A percentile compares a stretch with the other conserved stretches of the same genome.
Conservation (phyloP, 2,329 filamentous ascomycete species). For the Arthrobotrys conoides region DNA sequence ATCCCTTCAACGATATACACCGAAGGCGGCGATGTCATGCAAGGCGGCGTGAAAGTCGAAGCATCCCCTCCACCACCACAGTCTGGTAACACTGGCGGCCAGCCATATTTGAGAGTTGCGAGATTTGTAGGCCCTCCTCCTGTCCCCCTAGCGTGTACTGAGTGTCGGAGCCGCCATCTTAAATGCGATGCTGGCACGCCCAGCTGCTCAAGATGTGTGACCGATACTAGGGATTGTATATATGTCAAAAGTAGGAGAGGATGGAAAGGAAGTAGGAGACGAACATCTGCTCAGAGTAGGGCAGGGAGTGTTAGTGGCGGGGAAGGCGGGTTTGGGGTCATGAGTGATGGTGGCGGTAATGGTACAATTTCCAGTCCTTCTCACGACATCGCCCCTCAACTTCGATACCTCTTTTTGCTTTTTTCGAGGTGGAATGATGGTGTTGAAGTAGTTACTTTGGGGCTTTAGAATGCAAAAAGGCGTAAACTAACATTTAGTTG, state of each 20-base stretch:
- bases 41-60: slow-evolving; percentile 59
- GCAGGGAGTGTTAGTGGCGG: slow-evolving; percentile 52
- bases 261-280: slow-evolving; percentile 68
- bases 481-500: slow-evolving; percentile 22
- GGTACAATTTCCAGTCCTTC: slow-evolving; percentile 59
- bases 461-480: not conserved
- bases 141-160: slow-evolving; percentile 69
- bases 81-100: slow-evolving; percentile 23
- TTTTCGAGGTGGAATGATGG: slow-evolving; percentile 21
- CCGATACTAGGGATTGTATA: slow-evolving; percentile 69
- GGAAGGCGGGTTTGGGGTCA: slow-evolving; percentile 59
- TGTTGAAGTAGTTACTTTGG: slow-evolving; percentile 23
- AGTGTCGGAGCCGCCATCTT: slow-evolving; percentile 71
- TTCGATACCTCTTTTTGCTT: slow-evolving; percentile 55
- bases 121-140: slow-evolving; percentile 64
- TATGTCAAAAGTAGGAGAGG: slow-evolving; percentile 72
- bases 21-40: slow-evolving; percentile 58
- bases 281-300: slow-evolving; percentile 59
- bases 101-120: slow-evolving; percentile 63
- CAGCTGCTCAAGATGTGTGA: slow-evolving; percentile 69
- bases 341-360: slow-evolving; percentile 60
- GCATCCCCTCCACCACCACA: slow-evolving; percentile 51
- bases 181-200: slow-evolving; percentile 72
- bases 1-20: slow-evolving; percentile 58
- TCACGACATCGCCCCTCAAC: slow-evolving; percentile 42